Conservation (phyloP, 2,329 filamentous ascomycete species). For the Drechslerella coelobrocha region DNA sequence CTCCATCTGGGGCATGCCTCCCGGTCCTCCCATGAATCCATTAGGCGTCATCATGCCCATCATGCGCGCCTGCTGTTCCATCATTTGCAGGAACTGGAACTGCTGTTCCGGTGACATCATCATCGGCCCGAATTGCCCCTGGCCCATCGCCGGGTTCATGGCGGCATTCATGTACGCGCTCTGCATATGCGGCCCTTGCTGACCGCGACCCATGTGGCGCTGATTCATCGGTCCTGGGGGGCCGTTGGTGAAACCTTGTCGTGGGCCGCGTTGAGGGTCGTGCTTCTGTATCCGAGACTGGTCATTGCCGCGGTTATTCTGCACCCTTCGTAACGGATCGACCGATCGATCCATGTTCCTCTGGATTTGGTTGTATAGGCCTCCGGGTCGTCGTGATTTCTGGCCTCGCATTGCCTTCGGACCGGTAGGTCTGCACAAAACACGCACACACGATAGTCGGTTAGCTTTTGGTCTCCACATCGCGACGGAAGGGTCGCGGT, state of each 20-base stretch:
- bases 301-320: slow-evolving; percentile 69
- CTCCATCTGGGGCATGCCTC: slow-evolving; percentile 25
- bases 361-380: slow-evolving; percentile 84
- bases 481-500: no score
- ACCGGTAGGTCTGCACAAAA: slow-evolving; percentile 78
- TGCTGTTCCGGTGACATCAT: slow-evolving; percentile 71
- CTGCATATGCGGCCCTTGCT: slow-evolving; percentile 60
- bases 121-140: slow-evolving; percentile 38
- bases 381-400: slow-evolving; percentile 68
- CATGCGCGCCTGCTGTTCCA: slow-evolving; percentile 86
- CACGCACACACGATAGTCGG: slow-evolving; percentile 52
- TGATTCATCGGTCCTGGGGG: slow-evolving; percentile 60
- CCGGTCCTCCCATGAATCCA: slow-evolving; percentile 32
- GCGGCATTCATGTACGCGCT: slow-evolving; percentile 54
- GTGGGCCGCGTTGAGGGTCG: slow-evolving; percentile 61
- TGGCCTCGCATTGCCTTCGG: slow-evolving; percentile 88
- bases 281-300: slow-evolving; percentile 78
- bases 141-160: slow-evolving; percentile 55
- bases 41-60: slow-evolving; percentile 71
- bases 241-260: slow-evolving; percentile 62
- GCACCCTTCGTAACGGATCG: slow-evolving; percentile 80
- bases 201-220: slow-evolving; percentile 63
- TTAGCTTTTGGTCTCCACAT: no score
- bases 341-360: slow-evolving; percentile 78
- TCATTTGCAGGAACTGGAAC: slow-evolving; percentile 75